Conservation (phyloP, 352 stramenopile species). For the Phytopythium helicoides region DNA sequence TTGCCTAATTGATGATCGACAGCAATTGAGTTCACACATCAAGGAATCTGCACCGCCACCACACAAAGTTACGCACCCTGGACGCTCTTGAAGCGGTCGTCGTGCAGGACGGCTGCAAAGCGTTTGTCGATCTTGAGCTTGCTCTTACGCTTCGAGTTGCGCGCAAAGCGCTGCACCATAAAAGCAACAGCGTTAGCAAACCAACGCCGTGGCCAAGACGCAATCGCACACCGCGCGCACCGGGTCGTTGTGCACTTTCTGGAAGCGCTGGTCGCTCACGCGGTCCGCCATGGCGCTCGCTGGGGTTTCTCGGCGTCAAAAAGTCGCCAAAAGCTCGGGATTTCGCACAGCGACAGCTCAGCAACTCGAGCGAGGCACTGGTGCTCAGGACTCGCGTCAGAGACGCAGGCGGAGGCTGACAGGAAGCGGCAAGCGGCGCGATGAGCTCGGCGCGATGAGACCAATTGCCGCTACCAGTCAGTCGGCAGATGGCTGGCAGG, state of each 20-base stretch:
- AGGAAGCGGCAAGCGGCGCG: not conserved
- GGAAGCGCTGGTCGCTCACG: conserved; percentile 75
- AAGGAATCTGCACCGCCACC: not conserved
- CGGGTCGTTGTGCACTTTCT: conserved; percentile 86
- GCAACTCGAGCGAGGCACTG: not conserved
- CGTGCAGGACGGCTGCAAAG: conserved; percentile 67
- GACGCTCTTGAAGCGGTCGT: conserved; percentile 78
- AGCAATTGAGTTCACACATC: not conserved
- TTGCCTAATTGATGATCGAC: conserved; percentile 29
- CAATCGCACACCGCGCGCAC: too few species aligned
- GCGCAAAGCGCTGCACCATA: conserved; percentile 55
- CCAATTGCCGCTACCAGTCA: conserved; percentile 3
- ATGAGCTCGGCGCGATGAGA: not conserved
- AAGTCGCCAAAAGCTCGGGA: too few species aligned
- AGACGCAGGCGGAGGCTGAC: not conserved
- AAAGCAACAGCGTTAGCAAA: too few species aligned
- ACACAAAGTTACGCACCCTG: conserved; percentile 27
- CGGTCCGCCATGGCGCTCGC: conserved; percentile 23
- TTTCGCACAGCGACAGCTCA: not conserved
- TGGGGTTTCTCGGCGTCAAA: not conserved
- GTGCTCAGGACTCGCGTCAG: not conserved
- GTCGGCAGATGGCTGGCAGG: not conserved
- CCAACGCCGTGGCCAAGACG: too few species aligned
- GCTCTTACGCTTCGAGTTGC: conserved; percentile 74
- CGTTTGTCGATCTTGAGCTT: conserved; percentile 83